phyloP scores from a whole-genome alignment of 179 eudicot species.

The Corrigiola litoralis region DNA sequence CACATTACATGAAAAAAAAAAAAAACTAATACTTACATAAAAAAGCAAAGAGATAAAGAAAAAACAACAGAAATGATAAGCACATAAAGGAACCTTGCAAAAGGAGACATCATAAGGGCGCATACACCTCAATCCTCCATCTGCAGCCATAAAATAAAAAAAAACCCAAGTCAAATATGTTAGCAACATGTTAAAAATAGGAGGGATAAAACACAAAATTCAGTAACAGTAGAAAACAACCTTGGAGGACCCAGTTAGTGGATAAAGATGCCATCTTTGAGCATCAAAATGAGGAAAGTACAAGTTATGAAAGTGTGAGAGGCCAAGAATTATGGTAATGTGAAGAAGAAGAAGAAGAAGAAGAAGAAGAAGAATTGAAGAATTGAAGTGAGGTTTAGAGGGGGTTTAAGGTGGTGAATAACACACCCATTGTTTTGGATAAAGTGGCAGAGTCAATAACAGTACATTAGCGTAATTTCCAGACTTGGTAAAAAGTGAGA shows the following conservation, averaged over 20 bases:
- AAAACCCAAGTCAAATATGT: neutral
- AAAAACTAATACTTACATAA: neutral
- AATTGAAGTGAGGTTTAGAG: neutral
- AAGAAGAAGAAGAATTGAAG: too few relatives aligned
- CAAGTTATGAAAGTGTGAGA: neutral
- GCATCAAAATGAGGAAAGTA: neutral
- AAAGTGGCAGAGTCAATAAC: too few relatives aligned
- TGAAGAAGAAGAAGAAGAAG: too few relatives aligned
- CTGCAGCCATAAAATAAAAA: neutral
- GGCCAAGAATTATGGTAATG: neutral
- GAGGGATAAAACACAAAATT: neutral
- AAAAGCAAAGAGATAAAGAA: too few relatives aligned
- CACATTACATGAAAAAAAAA: neutral
- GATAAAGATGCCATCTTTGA: slow-evolving; percentile 13
- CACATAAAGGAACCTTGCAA: slow-evolving; percentile 9
- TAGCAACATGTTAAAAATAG: neutral
- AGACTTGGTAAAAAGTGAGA: too few relatives aligned
- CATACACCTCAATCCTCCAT: slow-evolving; percentile 17
- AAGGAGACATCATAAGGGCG: slow-evolving; percentile 11
- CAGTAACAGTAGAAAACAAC: neutral
- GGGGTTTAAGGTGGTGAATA: neutral
- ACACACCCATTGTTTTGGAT: slow-evolving; percentile 12
- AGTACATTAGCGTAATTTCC: too few relatives aligned
- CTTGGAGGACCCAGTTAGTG: slow-evolving; percentile 12
- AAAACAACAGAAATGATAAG: neutral